Conservation (phyloP, 2,329 filamentous ascomycete genomes). For the Epichloe coenophiala region DNA sequence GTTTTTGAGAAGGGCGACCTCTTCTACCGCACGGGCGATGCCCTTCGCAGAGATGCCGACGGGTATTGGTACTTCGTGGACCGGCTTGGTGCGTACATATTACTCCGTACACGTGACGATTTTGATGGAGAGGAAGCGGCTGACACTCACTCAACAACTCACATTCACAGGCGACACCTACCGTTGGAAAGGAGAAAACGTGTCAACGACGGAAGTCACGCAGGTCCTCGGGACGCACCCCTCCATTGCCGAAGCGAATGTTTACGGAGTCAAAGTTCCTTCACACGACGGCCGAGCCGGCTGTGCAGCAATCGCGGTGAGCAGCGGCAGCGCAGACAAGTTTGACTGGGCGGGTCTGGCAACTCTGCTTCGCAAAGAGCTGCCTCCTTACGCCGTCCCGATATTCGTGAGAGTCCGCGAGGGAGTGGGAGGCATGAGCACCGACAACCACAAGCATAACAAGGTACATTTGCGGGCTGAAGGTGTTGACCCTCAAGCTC, state of each 20-base stretch:
- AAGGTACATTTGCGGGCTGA: constrained; percentile 4
- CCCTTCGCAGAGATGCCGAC: constrained; percentile 45
- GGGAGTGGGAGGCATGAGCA: constrained; percentile 5
- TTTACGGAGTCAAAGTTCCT: constrained; percentile 54
- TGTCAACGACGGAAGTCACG: constrained; percentile 53
- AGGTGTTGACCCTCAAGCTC: constrained; percentile 2
- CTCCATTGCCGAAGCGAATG: constrained; percentile 50
- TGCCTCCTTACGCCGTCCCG: constrained; percentile 65
- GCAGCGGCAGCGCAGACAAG: constrained; percentile 26
- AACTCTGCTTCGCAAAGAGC: constrained; percentile 37
- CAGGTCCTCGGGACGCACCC: constrained; percentile 47
- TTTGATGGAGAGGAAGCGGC: neutral
- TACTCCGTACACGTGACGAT: neutral
- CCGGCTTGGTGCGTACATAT: constrained; percentile 5
- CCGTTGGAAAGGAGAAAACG: constrained; percentile 61
- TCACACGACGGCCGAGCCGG: constrained; percentile 56
- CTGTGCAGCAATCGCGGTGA: constrained; percentile 46
- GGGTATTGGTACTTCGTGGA: constrained; percentile 60
- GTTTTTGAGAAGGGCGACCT: constrained; percentile 49
- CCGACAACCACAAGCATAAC: constrained; percentile 5
- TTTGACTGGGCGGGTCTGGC: constrained; percentile 43
- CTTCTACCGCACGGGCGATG: constrained; percentile 57
- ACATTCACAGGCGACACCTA: constrained; percentile 42
- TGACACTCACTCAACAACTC: neutral
- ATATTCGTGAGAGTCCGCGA: constrained; percentile 27